These are phyloP conservation scores for Candida coleopterorum DNA, from an alignment of 805 yeast genomes.

Conservation along the genomic window DNA sequence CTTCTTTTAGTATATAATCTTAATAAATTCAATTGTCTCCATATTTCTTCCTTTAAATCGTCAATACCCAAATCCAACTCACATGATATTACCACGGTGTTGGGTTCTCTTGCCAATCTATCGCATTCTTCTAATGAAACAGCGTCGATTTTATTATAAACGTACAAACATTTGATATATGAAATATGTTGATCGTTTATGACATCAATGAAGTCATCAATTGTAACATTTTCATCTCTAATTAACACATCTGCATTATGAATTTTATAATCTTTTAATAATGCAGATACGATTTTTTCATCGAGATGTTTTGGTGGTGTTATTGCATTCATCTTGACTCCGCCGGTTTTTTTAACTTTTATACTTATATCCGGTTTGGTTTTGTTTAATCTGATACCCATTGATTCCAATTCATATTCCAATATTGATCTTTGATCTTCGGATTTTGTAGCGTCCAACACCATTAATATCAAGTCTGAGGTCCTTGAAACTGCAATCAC, in stretches of 20 bases:
- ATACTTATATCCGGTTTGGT: constrained; percentile 74
- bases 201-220: constrained; percentile 88
- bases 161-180: constrained; percentile 87
- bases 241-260: constrained; percentile 92
- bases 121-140: constrained; percentile 94
- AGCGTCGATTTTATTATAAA: constrained; percentile 92
- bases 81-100: constrained; percentile 92
- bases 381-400: constrained; percentile 87
- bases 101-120: constrained; percentile 84
- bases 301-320: constrained; percentile 78
- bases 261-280: constrained; percentile 80
- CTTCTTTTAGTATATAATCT: constrained; percentile 86
- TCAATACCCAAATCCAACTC: constrained; percentile 81
- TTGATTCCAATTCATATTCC: constrained; percentile 86
- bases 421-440: constrained; percentile 81
- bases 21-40: constrained; percentile 79
- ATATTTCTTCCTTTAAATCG: constrained; percentile 87
- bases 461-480: constrained; percentile 88
- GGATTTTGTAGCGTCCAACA: constrained; percentile 92
- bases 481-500: constrained; percentile 96
- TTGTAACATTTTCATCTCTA: constrained; percentile 82
- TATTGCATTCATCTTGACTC: constrained; percentile 76
- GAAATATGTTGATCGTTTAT: constrained; percentile 84
- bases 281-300: constrained; percentile 71
- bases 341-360: constrained; percentile 83